Percentiles rank a stretch among this genome's conserved stretches.
Evolutionary conservation across 352 stramenopile species (phyloP).

Genomic region (Phytopythium sindhum): DNA sequence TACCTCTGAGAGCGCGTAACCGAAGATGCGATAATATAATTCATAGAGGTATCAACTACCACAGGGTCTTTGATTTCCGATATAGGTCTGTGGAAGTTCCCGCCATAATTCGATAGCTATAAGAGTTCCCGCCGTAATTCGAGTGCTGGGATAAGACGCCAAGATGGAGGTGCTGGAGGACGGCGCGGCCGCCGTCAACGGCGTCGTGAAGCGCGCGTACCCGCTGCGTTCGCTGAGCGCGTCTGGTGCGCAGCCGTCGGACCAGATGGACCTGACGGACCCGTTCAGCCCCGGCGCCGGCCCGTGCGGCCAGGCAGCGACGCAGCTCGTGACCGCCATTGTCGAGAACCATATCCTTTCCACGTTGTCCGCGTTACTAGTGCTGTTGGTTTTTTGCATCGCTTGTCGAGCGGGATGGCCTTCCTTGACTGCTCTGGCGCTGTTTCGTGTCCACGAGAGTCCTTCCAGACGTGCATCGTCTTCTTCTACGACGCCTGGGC

Average conservation of each 20-base stretch:
- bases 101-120: conserved; percentile 1
- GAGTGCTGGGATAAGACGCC: too few relatives aligned
- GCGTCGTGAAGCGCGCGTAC: conserved; percentile 56
- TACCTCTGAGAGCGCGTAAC: neutral
- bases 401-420: neutral
- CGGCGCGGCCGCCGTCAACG: conserved; percentile 24
- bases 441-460: conserved; percentile 20
- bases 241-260: neutral
- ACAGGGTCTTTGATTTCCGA: neutral
- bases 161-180: conserved; percentile 18
- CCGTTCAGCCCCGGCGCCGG: conserved; percentile 55
- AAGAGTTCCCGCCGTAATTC: neutral
- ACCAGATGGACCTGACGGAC: conserved; percentile 9
- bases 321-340: conserved; percentile 44
- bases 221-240: conserved; percentile 38
- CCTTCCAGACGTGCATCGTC: conserved; percentile 48
- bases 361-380: neutral
- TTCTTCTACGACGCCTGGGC: conserved; percentile 81
- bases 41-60: neutral
- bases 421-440: conserved; percentile 22
- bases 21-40: neutral
- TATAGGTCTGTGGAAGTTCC: neutral
- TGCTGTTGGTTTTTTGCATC: neutral
- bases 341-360: conserved; percentile 55
- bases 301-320: conserved; percentile 52